Evolutionary conservation across 768 basidiomycete species (phyloP).

Genomic region (Asterophora parasitica): DNA sequence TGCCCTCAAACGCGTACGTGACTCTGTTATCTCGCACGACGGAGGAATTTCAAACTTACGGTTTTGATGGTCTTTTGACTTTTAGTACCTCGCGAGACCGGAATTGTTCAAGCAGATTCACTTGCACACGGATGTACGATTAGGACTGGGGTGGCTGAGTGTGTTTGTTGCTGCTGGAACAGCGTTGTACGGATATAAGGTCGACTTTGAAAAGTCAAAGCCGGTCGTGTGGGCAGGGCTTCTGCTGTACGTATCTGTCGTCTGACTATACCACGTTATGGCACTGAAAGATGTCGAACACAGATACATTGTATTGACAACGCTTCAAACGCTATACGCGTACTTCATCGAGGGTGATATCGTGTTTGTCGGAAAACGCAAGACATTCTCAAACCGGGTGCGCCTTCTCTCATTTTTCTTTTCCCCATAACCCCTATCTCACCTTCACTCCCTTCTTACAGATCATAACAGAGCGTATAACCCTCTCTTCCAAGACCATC

Average conservation of each 20-base stretch:
- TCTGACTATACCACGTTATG: constrained; percentile 1
- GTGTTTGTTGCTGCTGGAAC: constrained; percentile 80
- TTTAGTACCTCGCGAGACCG: constrained; percentile 75
- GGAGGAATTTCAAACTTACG: too few species aligned
- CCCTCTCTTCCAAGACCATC: constrained; percentile 62
- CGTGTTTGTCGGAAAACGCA: constrained; percentile 86
- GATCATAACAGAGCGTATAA: constrained; percentile 91
- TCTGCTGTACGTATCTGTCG: constrained; percentile 51
- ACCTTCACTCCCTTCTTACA: constrained; percentile 32
- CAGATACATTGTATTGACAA: constrained; percentile 74
- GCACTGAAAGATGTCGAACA: constrained; percentile 5
- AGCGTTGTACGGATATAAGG: constrained; percentile 79
- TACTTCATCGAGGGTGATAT: constrained; percentile 81
- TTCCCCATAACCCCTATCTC: constrained; percentile 31
- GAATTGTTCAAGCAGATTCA: constrained; percentile 84
- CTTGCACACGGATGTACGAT: constrained; percentile 82
- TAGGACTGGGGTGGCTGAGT: constrained; percentile 82
- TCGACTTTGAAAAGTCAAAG: constrained; percentile 89
- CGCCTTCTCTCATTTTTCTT: constrained; percentile 20
- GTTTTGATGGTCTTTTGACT: background rate
- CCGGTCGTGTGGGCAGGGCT: constrained; percentile 75
- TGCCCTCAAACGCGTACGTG: constrained; percentile 76
- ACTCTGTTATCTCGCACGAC: too few species aligned
- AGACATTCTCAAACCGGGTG: constrained; percentile 84
- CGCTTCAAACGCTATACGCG: constrained; percentile 73